A percentile compares a stretch with the other conserved stretches of the same genome.
These are phyloP conservation scores for Stylosanthes scabra DNA, from an alignment of 331 rosid genomes.

Conservation along the genomic window DNA sequence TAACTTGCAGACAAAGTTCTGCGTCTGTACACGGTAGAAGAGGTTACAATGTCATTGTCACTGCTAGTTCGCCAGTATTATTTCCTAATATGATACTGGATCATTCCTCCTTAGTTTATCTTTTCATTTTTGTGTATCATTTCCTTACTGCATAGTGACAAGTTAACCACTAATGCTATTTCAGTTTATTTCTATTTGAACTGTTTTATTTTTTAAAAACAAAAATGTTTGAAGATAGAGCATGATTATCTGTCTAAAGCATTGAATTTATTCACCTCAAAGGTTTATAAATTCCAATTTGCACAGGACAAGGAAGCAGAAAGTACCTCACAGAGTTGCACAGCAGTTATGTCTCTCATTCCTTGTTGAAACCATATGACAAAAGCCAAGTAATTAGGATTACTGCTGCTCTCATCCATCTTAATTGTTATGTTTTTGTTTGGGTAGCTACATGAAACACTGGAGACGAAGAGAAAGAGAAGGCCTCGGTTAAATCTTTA, in stretches of 20 bases:
- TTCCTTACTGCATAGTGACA: conserved; percentile 6
- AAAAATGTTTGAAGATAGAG: not conserved
- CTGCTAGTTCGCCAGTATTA: not conserved
- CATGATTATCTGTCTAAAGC: not conserved
- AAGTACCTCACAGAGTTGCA: conserved; percentile 86
- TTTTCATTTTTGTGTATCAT: conserved; percentile 1
- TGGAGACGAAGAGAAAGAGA: conserved; percentile 44
- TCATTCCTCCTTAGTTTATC: conserved; percentile 10
- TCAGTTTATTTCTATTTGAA: conserved; percentile 8
- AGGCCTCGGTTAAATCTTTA: conserved; percentile 24
- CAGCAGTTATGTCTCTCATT: conserved; percentile 83
- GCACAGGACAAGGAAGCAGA: conserved; percentile 13
- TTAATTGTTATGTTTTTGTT: conserved; percentile 75
- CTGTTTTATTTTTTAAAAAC: not conserved
- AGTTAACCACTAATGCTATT: not conserved
- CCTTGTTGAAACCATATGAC: conserved; percentile 91
- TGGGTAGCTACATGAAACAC: conserved; percentile 91
- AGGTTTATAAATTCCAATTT: conserved; percentile 17
- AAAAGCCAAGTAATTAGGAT: conserved; percentile 84
- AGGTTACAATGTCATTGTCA: not conserved
- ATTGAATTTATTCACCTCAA: conserved; percentile 8
- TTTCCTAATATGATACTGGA: not conserved
- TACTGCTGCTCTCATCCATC: conserved; percentile 73
- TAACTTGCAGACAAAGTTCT: conserved; percentile 74
- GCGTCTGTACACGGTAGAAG: conserved; percentile 56